A percentile compares a stretch with the other conserved stretches of the same genome.
Evolutionary conservation across 2,329 filamentous ascomycete species (phyloP).

Genomic region (Zarea fungicola): DNA sequence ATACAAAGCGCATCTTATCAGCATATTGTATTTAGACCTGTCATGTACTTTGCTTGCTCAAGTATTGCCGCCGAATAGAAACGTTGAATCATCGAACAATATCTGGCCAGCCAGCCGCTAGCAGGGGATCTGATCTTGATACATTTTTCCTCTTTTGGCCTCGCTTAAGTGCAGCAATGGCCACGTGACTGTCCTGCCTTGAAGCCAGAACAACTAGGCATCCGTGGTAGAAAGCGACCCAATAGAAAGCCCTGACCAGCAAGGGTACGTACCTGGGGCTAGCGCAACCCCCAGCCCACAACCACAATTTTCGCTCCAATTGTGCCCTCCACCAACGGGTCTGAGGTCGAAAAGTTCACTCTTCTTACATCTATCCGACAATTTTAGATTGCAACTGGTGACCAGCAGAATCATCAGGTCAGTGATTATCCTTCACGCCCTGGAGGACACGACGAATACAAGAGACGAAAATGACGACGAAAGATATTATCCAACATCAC

Average conservation of each 20-base stretch:
- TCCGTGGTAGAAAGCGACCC: no score
- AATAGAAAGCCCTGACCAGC: constrained; percentile 22
- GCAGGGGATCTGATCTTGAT: no score
- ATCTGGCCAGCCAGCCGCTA: no score
- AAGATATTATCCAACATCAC: constrained; percentile 19
- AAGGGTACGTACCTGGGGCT: constrained; percentile 29
- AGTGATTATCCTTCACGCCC: constrained; percentile 24
- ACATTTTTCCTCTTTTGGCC: no score
- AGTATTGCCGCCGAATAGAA: no score
- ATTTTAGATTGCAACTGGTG: constrained; percentile 44
- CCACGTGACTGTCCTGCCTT: no score
- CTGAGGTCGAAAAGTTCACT: constrained; percentile 31
- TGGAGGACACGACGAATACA: constrained; percentile 13
- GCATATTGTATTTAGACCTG: no score
- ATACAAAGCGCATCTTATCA: no score
- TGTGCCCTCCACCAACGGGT: constrained; percentile 27
- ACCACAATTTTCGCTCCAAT: constrained; percentile 34
- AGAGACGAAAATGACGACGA: constrained; percentile 15
- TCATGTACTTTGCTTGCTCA: no score
- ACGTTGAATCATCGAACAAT: no score
- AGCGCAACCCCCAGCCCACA: constrained; percentile 33
- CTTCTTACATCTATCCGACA: constrained; percentile 32
- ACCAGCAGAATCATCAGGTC: constrained; percentile 44
- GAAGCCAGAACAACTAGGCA: no score
- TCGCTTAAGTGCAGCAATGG: no score